These are phyloP conservation scores for Paracorniculantispora psalliotae DNA, from an alignment of 2,329 filamentous ascomycete species.

Conservation along the genomic window DNA sequence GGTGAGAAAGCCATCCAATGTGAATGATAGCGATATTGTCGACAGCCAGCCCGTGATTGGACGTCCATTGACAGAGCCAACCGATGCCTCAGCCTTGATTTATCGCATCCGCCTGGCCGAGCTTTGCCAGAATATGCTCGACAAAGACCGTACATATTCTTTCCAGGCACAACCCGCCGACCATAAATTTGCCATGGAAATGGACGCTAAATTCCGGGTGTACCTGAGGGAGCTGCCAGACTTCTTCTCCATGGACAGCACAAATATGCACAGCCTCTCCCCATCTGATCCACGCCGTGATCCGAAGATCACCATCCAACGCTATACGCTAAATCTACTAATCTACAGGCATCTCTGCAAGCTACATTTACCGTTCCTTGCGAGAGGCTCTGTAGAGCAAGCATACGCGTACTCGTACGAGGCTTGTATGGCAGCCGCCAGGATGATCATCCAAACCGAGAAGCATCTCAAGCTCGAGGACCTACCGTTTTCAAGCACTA, in stretches of 20 bases:
- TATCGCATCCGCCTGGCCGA: conserved; percentile 35
- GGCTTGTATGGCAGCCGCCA: conserved; percentile 28
- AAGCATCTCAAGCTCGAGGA: conserved; percentile 24
- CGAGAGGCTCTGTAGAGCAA: conserved; percentile 29
- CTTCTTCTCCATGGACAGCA: conserved; percentile 24
- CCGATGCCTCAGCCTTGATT: conserved; percentile 33
- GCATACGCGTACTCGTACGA: conserved; percentile 27
- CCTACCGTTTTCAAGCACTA: conserved; percentile 23
- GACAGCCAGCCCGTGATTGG: conserved; percentile 24
- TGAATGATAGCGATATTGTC: conserved; percentile 33
- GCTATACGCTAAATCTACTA: conserved; percentile 29
- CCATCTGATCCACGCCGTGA: conserved; percentile 20
- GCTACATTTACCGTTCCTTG: conserved; percentile 31
- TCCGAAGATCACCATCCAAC: conserved; percentile 25
- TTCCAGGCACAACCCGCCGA: conserved; percentile 26
- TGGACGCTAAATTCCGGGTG: conserved; percentile 27
- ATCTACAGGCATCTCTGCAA: conserved; percentile 31
- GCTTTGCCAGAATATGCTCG: conserved; percentile 30
- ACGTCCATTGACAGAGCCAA: conserved; percentile 27
- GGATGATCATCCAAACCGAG: conserved; percentile 27
- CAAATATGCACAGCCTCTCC: conserved; percentile 19
- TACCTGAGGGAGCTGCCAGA: conserved; percentile 25
- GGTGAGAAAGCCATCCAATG: conserved; percentile 34
- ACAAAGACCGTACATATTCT: conserved; percentile 24
- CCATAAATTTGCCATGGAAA: conserved; percentile 27